These are phyloP conservation scores for Boletus rufocinnamomeus DNA, from an alignment of 768 basidiomycete species.

Conservation along the genomic window DNA sequence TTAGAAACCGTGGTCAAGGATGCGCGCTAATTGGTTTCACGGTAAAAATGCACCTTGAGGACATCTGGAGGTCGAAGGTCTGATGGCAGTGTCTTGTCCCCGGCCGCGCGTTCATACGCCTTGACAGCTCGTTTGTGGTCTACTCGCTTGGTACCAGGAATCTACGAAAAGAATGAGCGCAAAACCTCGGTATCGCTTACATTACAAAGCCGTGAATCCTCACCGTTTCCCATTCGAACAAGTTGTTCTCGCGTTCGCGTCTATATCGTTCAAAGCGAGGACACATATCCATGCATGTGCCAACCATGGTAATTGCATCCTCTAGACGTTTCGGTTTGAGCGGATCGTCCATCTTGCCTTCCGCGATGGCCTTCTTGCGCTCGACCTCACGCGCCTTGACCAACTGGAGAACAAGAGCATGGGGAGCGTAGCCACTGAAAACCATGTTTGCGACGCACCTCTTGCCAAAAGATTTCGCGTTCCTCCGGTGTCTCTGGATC, in stretches of 20 bases:
- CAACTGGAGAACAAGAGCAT: conserved; percentile 44
- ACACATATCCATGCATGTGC: conserved; percentile 93
- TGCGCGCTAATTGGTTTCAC: not conserved
- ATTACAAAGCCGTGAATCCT: conserved; percentile 25
- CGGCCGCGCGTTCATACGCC: conserved; percentile 92
- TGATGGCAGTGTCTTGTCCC: conserved; percentile 88
- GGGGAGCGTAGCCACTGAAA: conserved; percentile 22
- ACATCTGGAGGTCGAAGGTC: conserved; percentile 88
- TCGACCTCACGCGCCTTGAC: conserved; percentile 74
- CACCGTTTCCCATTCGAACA: conserved; percentile 86
- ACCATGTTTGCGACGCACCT: conserved; percentile 47
- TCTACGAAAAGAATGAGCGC: conserved; percentile 50
- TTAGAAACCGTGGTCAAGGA: conserved; percentile 29
- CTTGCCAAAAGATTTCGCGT: conserved; percentile 68
- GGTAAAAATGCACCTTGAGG: conserved; percentile 57
- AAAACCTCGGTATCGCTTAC: conserved; percentile 10
- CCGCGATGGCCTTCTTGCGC: conserved; percentile 70
- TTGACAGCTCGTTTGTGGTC: conserved; percentile 90
- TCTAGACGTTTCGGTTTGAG: conserved; percentile 75
- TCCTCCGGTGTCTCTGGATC: conserved; percentile 62
- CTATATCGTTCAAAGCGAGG: conserved; percentile 91
- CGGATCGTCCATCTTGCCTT: conserved; percentile 89
- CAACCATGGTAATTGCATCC: conserved; percentile 90
- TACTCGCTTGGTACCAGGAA: conserved; percentile 81
- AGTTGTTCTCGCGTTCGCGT: conserved; percentile 84